Evolutionary conservation across 75 land plant species (phyloP).

Genomic region (Chamaecyparis obtusa): DNA sequence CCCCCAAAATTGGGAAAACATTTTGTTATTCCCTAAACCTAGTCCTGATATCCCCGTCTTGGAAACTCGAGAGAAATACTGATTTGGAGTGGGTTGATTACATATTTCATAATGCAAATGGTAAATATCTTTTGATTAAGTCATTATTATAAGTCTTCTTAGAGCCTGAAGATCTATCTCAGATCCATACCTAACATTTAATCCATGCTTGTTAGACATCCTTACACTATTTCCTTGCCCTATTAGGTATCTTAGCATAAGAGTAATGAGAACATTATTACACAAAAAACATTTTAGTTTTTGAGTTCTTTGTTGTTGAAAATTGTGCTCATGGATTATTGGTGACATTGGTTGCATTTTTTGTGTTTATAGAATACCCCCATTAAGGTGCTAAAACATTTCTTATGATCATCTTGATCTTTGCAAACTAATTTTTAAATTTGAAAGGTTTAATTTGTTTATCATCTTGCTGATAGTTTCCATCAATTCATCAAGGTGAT

Average conservation of each 20-base stretch:
- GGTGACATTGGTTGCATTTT: not conserved
- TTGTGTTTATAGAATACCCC: not conserved
- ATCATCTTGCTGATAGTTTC: not conserved
- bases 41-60: too few relatives aligned
- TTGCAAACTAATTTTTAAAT: not conserved
- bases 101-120: too few relatives aligned
- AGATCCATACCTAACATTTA: not conserved
- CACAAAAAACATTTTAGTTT: not conserved
- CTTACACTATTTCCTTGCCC: not conserved
- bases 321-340: not conserved
- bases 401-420: not conserved
- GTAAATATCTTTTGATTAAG: not conserved
- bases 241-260: not conserved
- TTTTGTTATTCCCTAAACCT: too few relatives aligned
- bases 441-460: not conserved
- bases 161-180: not conserved
- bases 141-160: not conserved
- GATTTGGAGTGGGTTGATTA: too few relatives aligned
- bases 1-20: too few relatives aligned
- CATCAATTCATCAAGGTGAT: not conserved
- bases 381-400: not conserved
- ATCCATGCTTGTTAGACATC: not conserved
- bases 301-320: not conserved
- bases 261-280: too few relatives aligned
- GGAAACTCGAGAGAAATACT: too few relatives aligned